These are phyloP conservation scores for Lumnitzera racemosa DNA, from an alignment of 345 rosid genomes.

Conservation along the genomic window DNA sequence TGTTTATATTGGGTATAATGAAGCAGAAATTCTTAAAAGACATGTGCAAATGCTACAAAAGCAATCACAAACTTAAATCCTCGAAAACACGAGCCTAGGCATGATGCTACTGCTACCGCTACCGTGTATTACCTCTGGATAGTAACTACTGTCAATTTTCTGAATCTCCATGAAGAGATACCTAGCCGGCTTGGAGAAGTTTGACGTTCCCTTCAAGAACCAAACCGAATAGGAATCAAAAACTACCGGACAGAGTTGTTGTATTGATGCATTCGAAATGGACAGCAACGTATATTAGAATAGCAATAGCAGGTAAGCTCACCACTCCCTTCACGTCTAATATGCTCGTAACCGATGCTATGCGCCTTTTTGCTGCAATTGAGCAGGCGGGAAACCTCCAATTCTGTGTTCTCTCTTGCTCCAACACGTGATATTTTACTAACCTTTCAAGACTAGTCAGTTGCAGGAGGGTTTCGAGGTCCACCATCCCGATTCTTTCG, in stretches of 20 bases:
- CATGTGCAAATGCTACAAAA: too few relatives aligned
- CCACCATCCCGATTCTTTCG: constrained; percentile 52
- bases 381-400: constrained; percentile 52
- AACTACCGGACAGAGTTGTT: too few relatives aligned
- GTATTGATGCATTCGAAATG: too few relatives aligned
- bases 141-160: constrained; percentile 59
- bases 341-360: constrained; percentile 48
- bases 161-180: constrained; percentile 54
- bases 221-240: neutral
- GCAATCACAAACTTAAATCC: too few relatives aligned
- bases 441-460: constrained; percentile 38
- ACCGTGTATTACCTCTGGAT: constrained; percentile 42
- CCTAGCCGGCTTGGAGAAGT: constrained; percentile 61
- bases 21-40: too few relatives aligned
- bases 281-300: too few relatives aligned
- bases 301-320: constrained; percentile 10
- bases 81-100: too few relatives aligned
- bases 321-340: constrained; percentile 67
- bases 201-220: constrained; percentile 43
- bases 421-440: constrained; percentile 46
- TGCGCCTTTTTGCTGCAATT: constrained; percentile 46
- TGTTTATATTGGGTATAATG: too few relatives aligned
- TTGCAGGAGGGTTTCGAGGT: constrained; percentile 34
- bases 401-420: constrained; percentile 47
- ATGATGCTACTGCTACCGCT: too few relatives aligned